These are phyloP conservation scores for Tieghemostelium lacteum DNA, from an alignment of 78 protist species.

Conservation along the genomic window DNA sequence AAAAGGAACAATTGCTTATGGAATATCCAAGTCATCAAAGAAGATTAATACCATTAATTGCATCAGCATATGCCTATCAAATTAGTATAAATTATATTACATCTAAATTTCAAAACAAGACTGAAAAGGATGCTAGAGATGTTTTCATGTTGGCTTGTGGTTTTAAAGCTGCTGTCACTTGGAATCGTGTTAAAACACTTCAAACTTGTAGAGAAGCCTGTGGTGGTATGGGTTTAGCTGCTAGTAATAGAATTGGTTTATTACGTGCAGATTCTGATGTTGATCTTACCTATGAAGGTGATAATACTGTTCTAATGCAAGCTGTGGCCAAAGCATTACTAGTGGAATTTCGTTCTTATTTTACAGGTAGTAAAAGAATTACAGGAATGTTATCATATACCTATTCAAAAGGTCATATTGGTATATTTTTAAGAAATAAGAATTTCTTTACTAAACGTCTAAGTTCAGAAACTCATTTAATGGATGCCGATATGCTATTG, in stretches of 20 bases:
- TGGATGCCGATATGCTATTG: slow-evolving; percentile 64
- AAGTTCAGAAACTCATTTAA: slow-evolving; percentile 42
- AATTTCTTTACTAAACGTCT: slow-evolving; percentile 71
- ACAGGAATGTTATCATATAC: slow-evolving; percentile 75
- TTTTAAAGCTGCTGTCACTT: slow-evolving; percentile 77
- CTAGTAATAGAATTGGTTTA: slow-evolving; percentile 73
- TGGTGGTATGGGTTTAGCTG: slow-evolving; percentile 70
- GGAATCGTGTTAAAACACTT: slow-evolving; percentile 63
- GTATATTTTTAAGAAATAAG: slow-evolving; percentile 58
- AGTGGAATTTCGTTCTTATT: slow-evolving; percentile 60
- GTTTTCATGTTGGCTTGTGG: slow-evolving; percentile 65
- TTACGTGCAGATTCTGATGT: slow-evolving; percentile 59
- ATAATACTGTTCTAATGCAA: slow-evolving; percentile 80
- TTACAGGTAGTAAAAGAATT: slow-evolving; percentile 57
- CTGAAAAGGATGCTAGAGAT: slow-evolving; percentile 77
- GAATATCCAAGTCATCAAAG: slow-evolving; percentile 73
- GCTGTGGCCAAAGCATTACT: slow-evolving; percentile 72
- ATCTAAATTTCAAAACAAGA: slow-evolving; percentile 24
- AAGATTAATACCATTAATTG: slow-evolving; percentile 80
- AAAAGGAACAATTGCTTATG: slow-evolving; percentile 33
- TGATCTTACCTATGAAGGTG: slow-evolving; percentile 84
- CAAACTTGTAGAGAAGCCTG: slow-evolving; percentile 70
- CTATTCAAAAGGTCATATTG: slow-evolving; percentile 76
- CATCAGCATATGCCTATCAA: slow-evolving; percentile 65
- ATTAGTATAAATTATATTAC: slow-evolving; percentile 49